A percentile compares a stretch with the other conserved stretches of the same genome.
These are phyloP conservation scores for Tricholoma saponaceum DNA, from an alignment of 768 basidiomycete genomes.

Conservation along the genomic window DNA sequence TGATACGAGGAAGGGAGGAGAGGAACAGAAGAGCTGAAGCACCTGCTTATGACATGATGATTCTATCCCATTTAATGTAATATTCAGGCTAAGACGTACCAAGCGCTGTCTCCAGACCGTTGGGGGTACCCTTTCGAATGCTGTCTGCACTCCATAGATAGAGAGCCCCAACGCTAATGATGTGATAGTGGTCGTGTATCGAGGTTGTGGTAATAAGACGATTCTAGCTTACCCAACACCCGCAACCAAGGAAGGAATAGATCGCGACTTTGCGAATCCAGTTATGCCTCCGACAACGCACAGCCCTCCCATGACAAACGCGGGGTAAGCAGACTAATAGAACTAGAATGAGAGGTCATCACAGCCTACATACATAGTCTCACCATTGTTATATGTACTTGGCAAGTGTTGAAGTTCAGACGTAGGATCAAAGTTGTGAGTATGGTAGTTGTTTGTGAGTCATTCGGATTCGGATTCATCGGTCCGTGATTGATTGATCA, in stretches of 20 bases:
- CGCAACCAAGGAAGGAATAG: slow-evolving; percentile 79
- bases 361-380: background rate
- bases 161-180: slow-evolving; percentile 63
- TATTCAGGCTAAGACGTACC: slow-evolving; percentile 39
- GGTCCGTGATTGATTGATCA: background rate
- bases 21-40: slow-evolving; percentile 73
- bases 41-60: slow-evolving; percentile 35
- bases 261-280: slow-evolving; percentile 68
- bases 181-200: background rate
- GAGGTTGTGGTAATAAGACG: background rate
- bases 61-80: background rate
- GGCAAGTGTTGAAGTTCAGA: background rate
- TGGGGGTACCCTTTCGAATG: slow-evolving; percentile 67
- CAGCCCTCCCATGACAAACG: slow-evolving; percentile 70
- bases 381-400: background rate
- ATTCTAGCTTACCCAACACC: slow-evolving; percentile 59
- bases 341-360: background rate
- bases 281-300: slow-evolving; percentile 76
- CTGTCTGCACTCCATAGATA: slow-evolving; percentile 78
- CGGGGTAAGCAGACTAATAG: slow-evolving; percentile 73
- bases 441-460: background rate
- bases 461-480: background rate
- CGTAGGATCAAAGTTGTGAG: background rate
- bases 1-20: slow-evolving; percentile 68
- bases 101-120: slow-evolving; percentile 76